phyloP scores from a whole-genome alignment of 768 basidiomycete species.

The Suillus decipiens region DNA sequence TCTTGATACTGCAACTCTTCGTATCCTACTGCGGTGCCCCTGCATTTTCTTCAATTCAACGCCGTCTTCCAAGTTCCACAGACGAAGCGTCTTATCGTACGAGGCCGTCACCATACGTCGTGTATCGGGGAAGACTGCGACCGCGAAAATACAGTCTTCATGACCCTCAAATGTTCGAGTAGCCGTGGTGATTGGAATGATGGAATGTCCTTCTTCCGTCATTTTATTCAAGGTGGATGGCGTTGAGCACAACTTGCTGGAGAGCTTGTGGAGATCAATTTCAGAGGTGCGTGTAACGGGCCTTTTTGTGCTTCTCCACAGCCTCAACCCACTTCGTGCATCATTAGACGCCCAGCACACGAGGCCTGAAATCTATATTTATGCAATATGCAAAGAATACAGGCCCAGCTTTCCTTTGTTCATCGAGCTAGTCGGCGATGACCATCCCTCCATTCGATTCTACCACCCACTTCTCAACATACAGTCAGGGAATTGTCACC shows the following conservation, averaged over 20 bases:
- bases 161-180: neutral
- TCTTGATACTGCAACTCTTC: neutral
- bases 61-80: neutral
- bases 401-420: too few relatives aligned
- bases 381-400: too few relatives aligned
- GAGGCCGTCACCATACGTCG: neutral
- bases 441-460: too few relatives aligned
- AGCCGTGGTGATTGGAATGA: neutral
- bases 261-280: too few relatives aligned
- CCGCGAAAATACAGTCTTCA: neutral
- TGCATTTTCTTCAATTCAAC: neutral
- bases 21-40: neutral
- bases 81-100: neutral
- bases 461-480: too few relatives aligned
- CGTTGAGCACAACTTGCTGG: neutral
- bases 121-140: neutral
- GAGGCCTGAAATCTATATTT: too few relatives aligned
- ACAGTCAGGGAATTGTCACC: too few relatives aligned
- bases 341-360: too few relatives aligned
- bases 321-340: too few relatives aligned
- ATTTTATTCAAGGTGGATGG: neutral
- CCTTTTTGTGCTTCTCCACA: too few relatives aligned
- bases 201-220: neutral
- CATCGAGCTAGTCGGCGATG: too few relatives aligned
- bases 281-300: too few relatives aligned